Conservation (phyloP, 2,329 filamentous ascomycete genomes). For the Penicillium sp. region DNA sequence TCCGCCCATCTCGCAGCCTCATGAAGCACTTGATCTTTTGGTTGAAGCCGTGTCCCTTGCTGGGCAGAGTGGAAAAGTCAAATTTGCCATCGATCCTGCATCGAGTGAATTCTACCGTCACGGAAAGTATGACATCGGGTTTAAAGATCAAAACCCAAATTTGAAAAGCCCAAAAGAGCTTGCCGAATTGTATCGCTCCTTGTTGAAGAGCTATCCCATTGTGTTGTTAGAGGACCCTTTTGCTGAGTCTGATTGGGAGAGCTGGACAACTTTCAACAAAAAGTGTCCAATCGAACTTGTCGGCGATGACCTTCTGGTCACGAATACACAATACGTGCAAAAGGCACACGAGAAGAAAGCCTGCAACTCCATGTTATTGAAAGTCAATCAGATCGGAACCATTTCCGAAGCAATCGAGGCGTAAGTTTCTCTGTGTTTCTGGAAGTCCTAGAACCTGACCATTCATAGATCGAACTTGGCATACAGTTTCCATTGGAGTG, state of each 20-base stretch:
- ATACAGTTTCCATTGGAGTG: conserved; percentile 39
- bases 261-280: conserved; percentile 40
- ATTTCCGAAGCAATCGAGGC: conserved; percentile 44
- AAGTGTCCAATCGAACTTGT: conserved; percentile 40
- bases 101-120: conserved; percentile 42
- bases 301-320: conserved; percentile 46
- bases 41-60: conserved; percentile 26
- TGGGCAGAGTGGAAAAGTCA: conserved; percentile 36
- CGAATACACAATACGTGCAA: conserved; percentile 39
- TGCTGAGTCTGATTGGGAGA: conserved; percentile 43
- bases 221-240: conserved; percentile 47
- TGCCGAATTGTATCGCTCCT: conserved; percentile 30
- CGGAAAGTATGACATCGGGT: conserved; percentile 40
- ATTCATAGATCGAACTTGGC: conserved; percentile 31
- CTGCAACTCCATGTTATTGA: conserved; percentile 45
- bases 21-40: conserved; percentile 38
- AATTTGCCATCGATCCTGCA: conserved; percentile 46
- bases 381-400: conserved; percentile 49
- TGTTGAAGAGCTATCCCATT: conserved; percentile 41
- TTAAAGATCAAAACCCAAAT: conserved; percentile 35
- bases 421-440: conserved; percentile 24
- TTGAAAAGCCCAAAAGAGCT: conserved; percentile 30
- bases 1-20: conserved; percentile 37
- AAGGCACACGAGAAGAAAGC: conserved; percentile 40
- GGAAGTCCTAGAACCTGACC: background rate